A percentile compares a stretch with the other conserved stretches of the same genome.
Evolutionary conservation across 306 rosid species (phyloP).

Genomic region (Vigna reflexopilosa): DNA sequence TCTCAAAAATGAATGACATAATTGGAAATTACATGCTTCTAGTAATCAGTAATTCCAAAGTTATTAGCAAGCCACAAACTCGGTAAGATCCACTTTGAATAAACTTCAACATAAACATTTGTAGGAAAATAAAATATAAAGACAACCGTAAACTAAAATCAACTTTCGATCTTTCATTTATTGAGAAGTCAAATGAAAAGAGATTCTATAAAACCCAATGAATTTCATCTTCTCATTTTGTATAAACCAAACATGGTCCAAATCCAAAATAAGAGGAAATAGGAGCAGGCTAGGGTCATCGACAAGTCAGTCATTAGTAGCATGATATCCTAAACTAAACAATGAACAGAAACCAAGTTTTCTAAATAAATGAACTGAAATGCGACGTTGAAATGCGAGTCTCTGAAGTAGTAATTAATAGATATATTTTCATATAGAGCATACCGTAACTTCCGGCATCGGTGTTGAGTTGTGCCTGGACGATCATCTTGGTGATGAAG

Average conservation of each 20-base stretch:
- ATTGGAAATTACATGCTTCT: constrained; percentile 7
- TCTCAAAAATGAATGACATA: neutral
- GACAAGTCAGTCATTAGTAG: neutral
- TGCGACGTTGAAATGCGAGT: neutral
- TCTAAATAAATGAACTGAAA: neutral
- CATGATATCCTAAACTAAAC: neutral
- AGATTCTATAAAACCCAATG: too few relatives aligned
- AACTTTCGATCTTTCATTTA: too few relatives aligned
- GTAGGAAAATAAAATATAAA: too few relatives aligned
- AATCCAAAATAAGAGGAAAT: neutral
- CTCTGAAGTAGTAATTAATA: neutral
- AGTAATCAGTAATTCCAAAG: constrained; percentile 6
- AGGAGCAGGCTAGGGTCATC: neutral
- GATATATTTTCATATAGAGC: constrained; percentile 32
- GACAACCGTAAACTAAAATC: too few relatives aligned
- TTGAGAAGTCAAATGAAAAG: too few relatives aligned
- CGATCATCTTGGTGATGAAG: constrained; percentile 82
- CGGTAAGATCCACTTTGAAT: too few relatives aligned
- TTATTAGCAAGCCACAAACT: neutral
- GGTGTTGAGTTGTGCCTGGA: constrained; percentile 84
- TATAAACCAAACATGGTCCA: neutral
- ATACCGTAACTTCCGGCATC: constrained; percentile 67
- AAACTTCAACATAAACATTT: neutral
- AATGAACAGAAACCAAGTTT: neutral
- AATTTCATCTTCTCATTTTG: too few relatives aligned